Base-by-base conservation (phyloP, 108 stramenopile species). In the Cyclotella atomus region DNA sequence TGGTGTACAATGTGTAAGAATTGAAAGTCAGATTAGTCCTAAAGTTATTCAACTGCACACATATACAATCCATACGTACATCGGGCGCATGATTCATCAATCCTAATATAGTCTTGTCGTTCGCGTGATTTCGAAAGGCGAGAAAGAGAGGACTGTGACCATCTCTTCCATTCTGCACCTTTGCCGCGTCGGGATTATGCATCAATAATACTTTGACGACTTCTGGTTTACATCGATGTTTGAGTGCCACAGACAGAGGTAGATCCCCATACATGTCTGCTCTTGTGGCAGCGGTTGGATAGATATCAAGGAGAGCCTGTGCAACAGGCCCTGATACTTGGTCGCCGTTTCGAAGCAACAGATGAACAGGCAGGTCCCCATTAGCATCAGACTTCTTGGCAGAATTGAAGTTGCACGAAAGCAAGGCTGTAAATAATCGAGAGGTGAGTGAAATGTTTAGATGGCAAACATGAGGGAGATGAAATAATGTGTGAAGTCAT, bases 81-180 rank as follows among this genome's bases (percentile, higher is more conserved):
- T 89, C 89, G 24, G 94, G 94, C 23, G 94, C 91, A 81, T 95
- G 94, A 59, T 95, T 95, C 52, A 95, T 72, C 0, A 95, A 63
- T 15, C 90, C 91, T 76, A 95, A 88, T 32, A 95, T 92, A 7
- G 90, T 91, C 46, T 90, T 76, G 73, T 95, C 94, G 53, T 90
- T 90, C 5, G 94, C 94, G 68, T 89, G 72, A 65, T 95, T 84
- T 52, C 88, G 77, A 61, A 95, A 95, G 10, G 94, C 89, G 38
- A 95, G 65, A 63, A 88, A 88, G 17, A 95, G 70, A 62, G 89
- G 79, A 66, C 87, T 88, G 64, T 92, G 94, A 1, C 94, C 91
- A 25, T 91, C 91, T 33, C 78, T 71, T 35, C 81, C 81, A 72
- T 78, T 82, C 38, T 55, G 61, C 41, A 78, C 81, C 25, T 82